A percentile compares a stretch with the other conserved stretches of the same genome.
Evolutionary conservation across 202 grass and related monocot species (phyloP).

Genomic region (Schoenoplectus triqueter): DNA sequence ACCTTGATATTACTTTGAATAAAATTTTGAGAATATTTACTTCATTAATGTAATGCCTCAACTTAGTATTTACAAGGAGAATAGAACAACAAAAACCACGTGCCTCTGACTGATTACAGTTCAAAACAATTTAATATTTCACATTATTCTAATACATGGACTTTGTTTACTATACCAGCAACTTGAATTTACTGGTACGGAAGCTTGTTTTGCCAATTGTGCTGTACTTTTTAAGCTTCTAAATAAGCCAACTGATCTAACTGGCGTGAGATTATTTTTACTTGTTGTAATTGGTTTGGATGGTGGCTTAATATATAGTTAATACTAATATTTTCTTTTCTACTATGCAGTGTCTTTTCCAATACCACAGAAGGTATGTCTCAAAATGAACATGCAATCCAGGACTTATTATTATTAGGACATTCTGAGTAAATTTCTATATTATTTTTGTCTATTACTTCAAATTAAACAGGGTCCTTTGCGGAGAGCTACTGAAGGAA

Average conservation of each 20-base stretch:
- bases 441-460: not conserved
- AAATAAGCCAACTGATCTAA: not conserved
- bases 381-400: not conserved
- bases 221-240: not conserved
- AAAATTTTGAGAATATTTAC: not conserved
- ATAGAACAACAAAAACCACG: not conserved
- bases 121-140: not conserved
- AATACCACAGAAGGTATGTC: constrained; percentile 13
- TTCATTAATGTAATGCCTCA: not conserved
- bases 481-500: not conserved
- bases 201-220: constrained; percentile 2
- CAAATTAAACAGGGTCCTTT: constrained; percentile 39
- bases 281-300: not conserved
- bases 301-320: not conserved
- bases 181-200: constrained; percentile 24
- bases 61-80: not conserved
- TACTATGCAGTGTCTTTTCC: constrained; percentile 16
- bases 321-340: constrained; percentile 26
- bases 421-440: not conserved
- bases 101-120: not conserved
- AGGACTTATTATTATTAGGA: not conserved
- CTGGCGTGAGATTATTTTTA: not conserved
- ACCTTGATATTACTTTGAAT: not conserved
- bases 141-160: not conserved
- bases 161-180: not conserved